A percentile compares a stretch with the other conserved stretches of the same genome.
phyloP scores from a whole-genome alignment of 169 alveolate genomes.

The Plasmodium cynomolgi region DNA sequence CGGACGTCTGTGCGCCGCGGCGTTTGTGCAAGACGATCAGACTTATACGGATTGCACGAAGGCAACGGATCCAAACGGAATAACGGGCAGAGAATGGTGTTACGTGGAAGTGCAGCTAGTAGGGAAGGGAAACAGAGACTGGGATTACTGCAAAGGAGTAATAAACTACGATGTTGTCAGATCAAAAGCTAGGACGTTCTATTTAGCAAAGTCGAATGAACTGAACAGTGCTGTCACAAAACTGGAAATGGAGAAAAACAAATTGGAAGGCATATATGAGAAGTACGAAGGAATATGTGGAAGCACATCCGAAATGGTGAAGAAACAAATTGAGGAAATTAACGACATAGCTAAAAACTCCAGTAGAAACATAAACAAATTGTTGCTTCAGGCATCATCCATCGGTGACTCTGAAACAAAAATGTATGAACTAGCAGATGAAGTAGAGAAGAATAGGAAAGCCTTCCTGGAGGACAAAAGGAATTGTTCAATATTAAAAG shows the following conservation, averaged over 20 bases:
- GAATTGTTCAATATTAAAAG: slow-evolving; percentile 54
- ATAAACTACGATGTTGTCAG: slow-evolving; percentile 85
- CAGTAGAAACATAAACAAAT: slow-evolving; percentile 52
- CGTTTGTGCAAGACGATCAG: slow-evolving; percentile 91
- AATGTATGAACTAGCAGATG: slow-evolving; percentile 55
- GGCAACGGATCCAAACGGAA: slow-evolving; percentile 92
- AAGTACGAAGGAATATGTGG: slow-evolving; percentile 77
- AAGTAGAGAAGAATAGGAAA: slow-evolving; percentile 60
- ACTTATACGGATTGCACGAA: slow-evolving; percentile 92
- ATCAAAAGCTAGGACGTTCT: slow-evolving; percentile 80
- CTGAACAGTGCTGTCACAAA: slow-evolving; percentile 39
- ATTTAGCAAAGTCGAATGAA: slow-evolving; percentile 63
- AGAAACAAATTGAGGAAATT: slow-evolving; percentile 78
- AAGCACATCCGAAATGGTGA: slow-evolving; percentile 77
- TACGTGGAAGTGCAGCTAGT: slow-evolving; percentile 92
- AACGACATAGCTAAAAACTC: slow-evolving; percentile 78
- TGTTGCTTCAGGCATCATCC: slow-evolving; percentile 53
- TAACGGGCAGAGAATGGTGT: slow-evolving; percentile 92
- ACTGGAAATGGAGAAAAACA: slow-evolving; percentile 48
- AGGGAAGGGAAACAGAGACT: slow-evolving; percentile 91
- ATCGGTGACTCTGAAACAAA: slow-evolving; percentile 28
- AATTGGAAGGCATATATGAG: slow-evolving; percentile 56
- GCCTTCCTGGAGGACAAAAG: slow-evolving; percentile 30
- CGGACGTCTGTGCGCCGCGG: slow-evolving; percentile 93
- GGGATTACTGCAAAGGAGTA: slow-evolving; percentile 92